Conservation (phyloP, 2,329 filamentous ascomycete genomes). For the Dendrostoma leiphaemia region DNA sequence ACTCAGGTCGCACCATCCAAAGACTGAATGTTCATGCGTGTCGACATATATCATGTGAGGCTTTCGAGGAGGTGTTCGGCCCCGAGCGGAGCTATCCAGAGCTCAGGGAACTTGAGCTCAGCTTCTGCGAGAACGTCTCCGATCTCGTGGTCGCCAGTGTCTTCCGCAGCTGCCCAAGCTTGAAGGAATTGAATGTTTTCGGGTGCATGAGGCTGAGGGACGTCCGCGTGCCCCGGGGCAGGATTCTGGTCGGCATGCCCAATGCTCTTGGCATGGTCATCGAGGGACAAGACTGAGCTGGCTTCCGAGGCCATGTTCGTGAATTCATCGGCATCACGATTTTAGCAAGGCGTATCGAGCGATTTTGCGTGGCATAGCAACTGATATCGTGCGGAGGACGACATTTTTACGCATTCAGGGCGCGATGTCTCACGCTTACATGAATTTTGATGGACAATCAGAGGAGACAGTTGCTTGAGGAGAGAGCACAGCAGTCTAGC, state of each 20-base stretch:
- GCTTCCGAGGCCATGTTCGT: background rate
- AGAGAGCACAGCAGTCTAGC: too few species aligned
- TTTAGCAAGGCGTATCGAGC: background rate
- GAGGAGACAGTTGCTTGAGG: too few species aligned
- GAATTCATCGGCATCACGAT: background rate
- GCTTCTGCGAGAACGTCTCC: constrained; percentile 69
- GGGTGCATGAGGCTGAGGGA: constrained; percentile 63
- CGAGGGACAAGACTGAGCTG: constrained; percentile 40
- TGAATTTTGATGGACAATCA: too few species aligned
- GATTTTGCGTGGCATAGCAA: background rate
- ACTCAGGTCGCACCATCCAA: constrained; percentile 68
- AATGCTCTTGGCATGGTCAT: constrained; percentile 61
- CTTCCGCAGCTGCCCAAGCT: constrained; percentile 61
- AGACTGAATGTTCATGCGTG: constrained; percentile 79
- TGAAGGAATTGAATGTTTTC: constrained; percentile 61
- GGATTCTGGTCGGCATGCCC: constrained; percentile 56
- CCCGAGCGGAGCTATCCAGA: constrained; percentile 60
- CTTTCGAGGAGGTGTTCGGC: constrained; percentile 74
- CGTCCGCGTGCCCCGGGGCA: constrained; percentile 51
- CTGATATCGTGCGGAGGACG: too few species aligned
- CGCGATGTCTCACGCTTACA: too few species aligned
- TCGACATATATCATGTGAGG: constrained; percentile 71
- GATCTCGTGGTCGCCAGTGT: constrained; percentile 63
- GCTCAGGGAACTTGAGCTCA: constrained; percentile 71
- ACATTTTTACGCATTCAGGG: too few species aligned